Base-by-base conservation (phyloP, 2,329 filamentous ascomycete species). In the Thelonectria olida region DNA sequence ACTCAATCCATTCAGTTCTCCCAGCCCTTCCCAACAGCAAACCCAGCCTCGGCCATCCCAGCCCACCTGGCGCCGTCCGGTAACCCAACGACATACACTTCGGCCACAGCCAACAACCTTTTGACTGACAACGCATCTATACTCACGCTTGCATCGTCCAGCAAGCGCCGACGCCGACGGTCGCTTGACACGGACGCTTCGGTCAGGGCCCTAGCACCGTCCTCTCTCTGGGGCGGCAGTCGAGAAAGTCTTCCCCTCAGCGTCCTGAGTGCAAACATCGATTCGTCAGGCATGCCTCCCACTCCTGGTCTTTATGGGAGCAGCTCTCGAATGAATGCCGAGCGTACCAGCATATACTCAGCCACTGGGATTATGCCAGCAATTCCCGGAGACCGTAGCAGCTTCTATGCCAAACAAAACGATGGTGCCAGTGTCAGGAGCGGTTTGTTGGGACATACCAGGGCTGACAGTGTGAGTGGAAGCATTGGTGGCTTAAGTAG, bases 171-270 rank as follows among this genome's bases (percentile, higher is more conserved):
- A 25, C 88, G 92, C 34, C 86, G 92, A 49, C 87, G 92, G 62
- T 94, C 91, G 27, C 88, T 95, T 77, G 92, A 96, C 75, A 96
- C 92, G 0, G 91, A 96, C 74, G 92, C 92, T 5, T 95, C 91
- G 0, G 91, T 96, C 38, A 90, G 92, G 42, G 92, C 92, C 2
- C 80, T 96, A n/a, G 91, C 92, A 1, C 92, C 92, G 0, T 92
- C 90, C 0, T 94, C 91, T 1, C 82, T 95, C 5, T 96, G 91
- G 83, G 92, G 92, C 44, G 92, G 92, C 42, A 93, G 90, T 71
- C 88, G 92, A 62, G 92, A 96, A 76, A 92, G 88, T 42, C 82
- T 96, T 2, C 92, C 92, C 0, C 81, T 96, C 23, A 93, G 90
- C 71, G 88, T 95, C 6, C 82, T 96, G 34, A 93, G 90, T 71